Conservation (phyloP, 2,329 filamentous ascomycete species). For the Cyanodermella asteris region DNA sequence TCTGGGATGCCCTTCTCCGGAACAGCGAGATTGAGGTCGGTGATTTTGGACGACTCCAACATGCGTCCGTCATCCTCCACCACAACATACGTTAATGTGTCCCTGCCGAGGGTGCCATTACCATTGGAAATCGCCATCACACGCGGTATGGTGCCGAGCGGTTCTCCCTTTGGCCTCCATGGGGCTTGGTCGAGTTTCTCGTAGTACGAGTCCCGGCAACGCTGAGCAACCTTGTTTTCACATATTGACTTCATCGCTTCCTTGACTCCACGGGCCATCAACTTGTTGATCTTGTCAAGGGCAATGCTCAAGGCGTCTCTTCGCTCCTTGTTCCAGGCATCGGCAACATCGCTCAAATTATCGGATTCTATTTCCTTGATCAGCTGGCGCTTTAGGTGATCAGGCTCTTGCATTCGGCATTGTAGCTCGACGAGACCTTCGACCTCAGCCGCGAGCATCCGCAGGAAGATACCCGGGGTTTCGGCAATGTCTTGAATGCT, state of each 20-base stretch:
- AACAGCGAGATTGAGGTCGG: conserved; percentile 47
- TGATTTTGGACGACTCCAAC: conserved; percentile 70
- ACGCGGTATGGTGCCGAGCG: conserved; percentile 67
- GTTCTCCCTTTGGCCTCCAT: conserved; percentile 83
- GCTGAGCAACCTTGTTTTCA: conserved; percentile 74
- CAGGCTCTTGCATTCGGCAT: conserved; percentile 53
- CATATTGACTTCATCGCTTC: conserved; percentile 85
- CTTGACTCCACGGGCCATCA: conserved; percentile 82
- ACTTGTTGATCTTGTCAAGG: conserved; percentile 56
- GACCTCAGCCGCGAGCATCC: conserved; percentile 93
- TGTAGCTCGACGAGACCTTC: conserved; percentile 79
- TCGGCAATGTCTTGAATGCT: conserved; percentile 60
- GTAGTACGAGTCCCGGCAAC: conserved; percentile 72
- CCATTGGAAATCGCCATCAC: conserved; percentile 78
- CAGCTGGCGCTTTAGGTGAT: conserved; percentile 54
- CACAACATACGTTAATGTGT: conserved; percentile 77
- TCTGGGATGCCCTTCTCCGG: conserved; percentile 45
- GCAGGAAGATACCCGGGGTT: conserved; percentile 73
- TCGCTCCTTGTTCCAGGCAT: conserved; percentile 82
- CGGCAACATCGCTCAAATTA: conserved; percentile 83
- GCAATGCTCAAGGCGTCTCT: conserved; percentile 66
- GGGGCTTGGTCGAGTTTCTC: conserved; percentile 86
- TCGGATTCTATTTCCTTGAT: conserved; percentile 77
- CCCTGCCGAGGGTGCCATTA: conserved; percentile 47
- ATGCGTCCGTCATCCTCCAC: conserved; percentile 83